phyloP scores from a whole-genome alignment of 2,329 filamentous ascomycete genomes.

The Colletotrichum truncatum region DNA sequence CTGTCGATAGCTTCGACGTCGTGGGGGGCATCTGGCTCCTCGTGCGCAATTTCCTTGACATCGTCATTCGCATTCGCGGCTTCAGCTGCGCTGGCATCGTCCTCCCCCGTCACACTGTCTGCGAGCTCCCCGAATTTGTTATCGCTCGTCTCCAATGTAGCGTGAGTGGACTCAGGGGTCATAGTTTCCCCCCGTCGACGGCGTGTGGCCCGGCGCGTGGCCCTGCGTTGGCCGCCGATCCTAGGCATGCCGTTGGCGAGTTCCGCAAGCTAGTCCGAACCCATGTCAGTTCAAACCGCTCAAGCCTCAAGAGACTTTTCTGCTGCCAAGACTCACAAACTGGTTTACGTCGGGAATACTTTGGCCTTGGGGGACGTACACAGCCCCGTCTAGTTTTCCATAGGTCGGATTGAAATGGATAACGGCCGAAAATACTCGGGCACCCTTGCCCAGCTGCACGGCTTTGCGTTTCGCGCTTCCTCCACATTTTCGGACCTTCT shows the following conservation, averaged over 20 bases:
- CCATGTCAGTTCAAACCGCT: not conserved
- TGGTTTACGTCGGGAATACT: not conserved
- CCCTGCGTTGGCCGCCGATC: not conserved
- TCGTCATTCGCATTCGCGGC: not conserved
- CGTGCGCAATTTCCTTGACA: not conserved
- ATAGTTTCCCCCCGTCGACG: not conserved
- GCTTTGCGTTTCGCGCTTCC: not conserved
- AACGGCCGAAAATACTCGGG: not conserved
- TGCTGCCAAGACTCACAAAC: not conserved
- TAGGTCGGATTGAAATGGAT: conserved; percentile 2
- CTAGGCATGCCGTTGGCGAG: not conserved
- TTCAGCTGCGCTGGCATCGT: not conserved
- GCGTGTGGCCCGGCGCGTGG: not conserved
- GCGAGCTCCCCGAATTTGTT: not conserved
- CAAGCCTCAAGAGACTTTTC: not conserved
- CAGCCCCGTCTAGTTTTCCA: not conserved
- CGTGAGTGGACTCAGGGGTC: not conserved
- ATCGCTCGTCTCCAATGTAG: not conserved
- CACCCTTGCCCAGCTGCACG: not conserved
- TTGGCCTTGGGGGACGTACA: not conserved
- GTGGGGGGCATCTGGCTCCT: not conserved
- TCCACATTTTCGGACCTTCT: not conserved
- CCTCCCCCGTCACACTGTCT: not conserved
- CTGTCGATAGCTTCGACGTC: not conserved
- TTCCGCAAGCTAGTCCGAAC: not conserved